phyloP scores from a whole-genome alignment of 352 stramenopile genomes.

The Halophytophthora polymorphica region DNA sequence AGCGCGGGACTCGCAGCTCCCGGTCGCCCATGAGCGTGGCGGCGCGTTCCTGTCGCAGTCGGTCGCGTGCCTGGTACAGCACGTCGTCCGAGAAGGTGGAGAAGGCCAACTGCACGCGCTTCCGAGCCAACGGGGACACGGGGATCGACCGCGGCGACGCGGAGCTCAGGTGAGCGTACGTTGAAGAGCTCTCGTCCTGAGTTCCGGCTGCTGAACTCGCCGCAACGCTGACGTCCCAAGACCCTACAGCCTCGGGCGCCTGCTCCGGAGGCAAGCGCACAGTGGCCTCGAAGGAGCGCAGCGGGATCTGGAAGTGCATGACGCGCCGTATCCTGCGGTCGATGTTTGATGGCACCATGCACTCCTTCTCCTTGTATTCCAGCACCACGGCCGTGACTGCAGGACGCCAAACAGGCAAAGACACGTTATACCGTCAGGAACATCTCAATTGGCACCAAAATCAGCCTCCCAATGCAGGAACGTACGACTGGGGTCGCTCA shows the following conservation, averaged over 20 bases:
- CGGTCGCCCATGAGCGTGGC: constrained; percentile 63
- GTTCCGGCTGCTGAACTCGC: constrained; percentile 14
- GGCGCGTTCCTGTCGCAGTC: constrained; percentile 67
- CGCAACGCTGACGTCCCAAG: constrained; percentile 15
- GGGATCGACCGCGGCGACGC: constrained; percentile 81
- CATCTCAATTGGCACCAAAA: neutral
- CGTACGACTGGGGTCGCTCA: constrained; percentile 64
- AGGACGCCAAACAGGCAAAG: constrained; percentile 9
- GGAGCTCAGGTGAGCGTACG: constrained; percentile 40
- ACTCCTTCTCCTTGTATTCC: constrained; percentile 86
- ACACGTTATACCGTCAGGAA: constrained; percentile 8
- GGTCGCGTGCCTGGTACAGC: constrained; percentile 77
- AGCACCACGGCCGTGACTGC: constrained; percentile 82
- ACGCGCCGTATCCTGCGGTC: constrained; percentile 84
- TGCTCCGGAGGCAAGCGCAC: constrained; percentile 61
- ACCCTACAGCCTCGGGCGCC: constrained; percentile 7
- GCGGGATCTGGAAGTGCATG: constrained; percentile 86
- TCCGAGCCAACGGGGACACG: constrained; percentile 64
- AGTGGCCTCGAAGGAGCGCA: constrained; percentile 82
- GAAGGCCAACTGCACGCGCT: constrained; percentile 74
- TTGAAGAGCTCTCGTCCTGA: constrained; percentile 36
- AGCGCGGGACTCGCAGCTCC: constrained; percentile 58
- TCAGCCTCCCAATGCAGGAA: constrained; percentile 6
- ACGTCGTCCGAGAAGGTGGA: constrained; percentile 84
- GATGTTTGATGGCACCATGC: constrained; percentile 76